Conservation (phyloP, 1,139 yeast genomes). For the Geotrichum bryndzae region DNA sequence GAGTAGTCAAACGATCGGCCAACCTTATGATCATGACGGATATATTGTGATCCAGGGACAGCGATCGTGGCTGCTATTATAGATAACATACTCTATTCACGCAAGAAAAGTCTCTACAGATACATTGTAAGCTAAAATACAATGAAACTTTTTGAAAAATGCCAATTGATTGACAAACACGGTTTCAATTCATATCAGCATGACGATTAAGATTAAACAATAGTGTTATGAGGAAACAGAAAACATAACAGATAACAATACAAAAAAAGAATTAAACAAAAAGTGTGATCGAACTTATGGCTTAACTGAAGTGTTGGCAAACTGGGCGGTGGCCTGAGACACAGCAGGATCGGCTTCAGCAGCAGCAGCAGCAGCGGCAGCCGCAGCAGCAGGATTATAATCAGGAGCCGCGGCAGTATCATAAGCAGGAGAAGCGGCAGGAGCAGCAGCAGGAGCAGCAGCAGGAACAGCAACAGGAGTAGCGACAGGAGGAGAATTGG, state of each 20-base stretch:
- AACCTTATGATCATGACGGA: no score
- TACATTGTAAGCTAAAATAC: no score
- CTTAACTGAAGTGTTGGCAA: constrained; percentile 8
- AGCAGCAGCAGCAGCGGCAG: constrained; percentile 10
- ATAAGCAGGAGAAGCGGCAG: constrained; percentile 6
- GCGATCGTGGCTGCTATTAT: no score
- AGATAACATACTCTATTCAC: no score
- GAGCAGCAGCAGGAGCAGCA: constrained; percentile 10
- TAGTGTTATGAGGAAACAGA: neutral
- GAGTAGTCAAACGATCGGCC: no score
- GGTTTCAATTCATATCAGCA: neutral
- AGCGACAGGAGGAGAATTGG: neutral
- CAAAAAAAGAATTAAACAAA: neutral
- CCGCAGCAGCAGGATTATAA: constrained; percentile 13
- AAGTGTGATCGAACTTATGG: neutral
- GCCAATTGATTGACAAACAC: neutral
- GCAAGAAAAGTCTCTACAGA: no score
- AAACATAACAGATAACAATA: neutral
- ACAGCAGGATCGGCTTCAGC: constrained; percentile 3
- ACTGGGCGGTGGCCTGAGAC: constrained; percentile 2
- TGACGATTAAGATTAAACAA: neutral
- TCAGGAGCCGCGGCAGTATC: constrained; percentile 6
- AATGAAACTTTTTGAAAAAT: no score
- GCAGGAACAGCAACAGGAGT: constrained; percentile 1
- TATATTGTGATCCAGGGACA: no score